A percentile compares a stretch with the other conserved stretches of the same genome.
phyloP scores from a whole-genome alignment of 2,329 filamentous ascomycete genomes.

The Botrytis tulipae region DNA sequence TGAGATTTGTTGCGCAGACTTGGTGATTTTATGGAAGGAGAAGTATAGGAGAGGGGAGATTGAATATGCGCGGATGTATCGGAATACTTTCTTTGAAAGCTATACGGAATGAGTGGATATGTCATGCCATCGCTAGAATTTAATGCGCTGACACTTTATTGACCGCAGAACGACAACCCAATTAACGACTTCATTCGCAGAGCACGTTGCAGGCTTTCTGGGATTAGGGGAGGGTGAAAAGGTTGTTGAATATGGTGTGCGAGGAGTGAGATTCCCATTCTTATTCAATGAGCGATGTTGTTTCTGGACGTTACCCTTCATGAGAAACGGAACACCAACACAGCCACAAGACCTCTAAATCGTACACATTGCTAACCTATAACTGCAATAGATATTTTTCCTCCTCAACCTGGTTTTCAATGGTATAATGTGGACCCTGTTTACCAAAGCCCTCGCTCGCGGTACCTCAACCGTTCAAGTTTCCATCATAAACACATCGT shows the following conservation, averaged over 20 bases:
- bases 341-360: not conserved
- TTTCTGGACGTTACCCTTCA: not conserved
- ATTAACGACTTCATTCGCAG: constrained; percentile 53
- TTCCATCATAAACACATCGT: constrained; percentile 76
- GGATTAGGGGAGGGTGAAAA: constrained; percentile 46
- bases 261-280: constrained; percentile 45
- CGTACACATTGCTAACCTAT: not conserved
- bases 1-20: not conserved
- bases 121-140: not conserved
- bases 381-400: constrained; percentile 11
- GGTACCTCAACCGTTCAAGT: constrained; percentile 77
- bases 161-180: constrained; percentile 51
- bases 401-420: constrained; percentile 34
- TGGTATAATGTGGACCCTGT: constrained; percentile 72
- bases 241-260: constrained; percentile 49
- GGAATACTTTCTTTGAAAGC: not conserved
- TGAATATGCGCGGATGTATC: not conserved
- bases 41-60: not conserved
- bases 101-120: not conserved
- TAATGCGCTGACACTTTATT: constrained; percentile 20
- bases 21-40: not conserved
- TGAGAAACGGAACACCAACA: not conserved
- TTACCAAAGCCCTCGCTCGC: constrained; percentile 72
- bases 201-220: constrained; percentile 45
- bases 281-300: not conserved